These are phyloP conservation scores for Ogataea nakhonphanomensis DNA, from an alignment of 805 yeast genomes.

Conservation along the genomic window DNA sequence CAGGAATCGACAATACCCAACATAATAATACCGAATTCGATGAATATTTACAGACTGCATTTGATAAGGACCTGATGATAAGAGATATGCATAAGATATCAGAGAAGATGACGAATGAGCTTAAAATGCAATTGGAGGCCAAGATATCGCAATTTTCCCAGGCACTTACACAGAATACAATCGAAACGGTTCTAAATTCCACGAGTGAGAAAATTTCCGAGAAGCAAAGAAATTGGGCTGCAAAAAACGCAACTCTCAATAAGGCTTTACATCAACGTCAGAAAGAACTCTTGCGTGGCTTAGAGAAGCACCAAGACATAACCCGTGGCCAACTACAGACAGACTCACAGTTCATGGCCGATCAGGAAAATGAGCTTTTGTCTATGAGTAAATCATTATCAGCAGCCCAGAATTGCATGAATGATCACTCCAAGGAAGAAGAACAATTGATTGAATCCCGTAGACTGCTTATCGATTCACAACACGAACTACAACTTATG, in stretches of 20 bases:
- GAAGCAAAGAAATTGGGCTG: slow-evolving; percentile 9
- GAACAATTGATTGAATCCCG: neutral
- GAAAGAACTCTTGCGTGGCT: neutral
- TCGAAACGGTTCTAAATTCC: slow-evolving; percentile 6
- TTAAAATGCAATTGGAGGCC: slow-evolving; percentile 6
- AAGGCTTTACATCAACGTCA: neutral
- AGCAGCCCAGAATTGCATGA: neutral
- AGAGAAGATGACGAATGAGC: slow-evolving; percentile 5
- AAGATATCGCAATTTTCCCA: slow-evolving; percentile 10
- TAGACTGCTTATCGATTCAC: too few species aligned
- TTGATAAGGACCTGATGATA: slow-evolving; percentile 1
- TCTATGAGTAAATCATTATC: too few species aligned
- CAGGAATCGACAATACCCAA: slow-evolving; percentile 1
- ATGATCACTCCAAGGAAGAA: neutral
- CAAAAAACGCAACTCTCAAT: neutral
- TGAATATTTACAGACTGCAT: neutral
- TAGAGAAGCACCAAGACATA: too few species aligned
- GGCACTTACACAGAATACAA: slow-evolving; percentile 10
- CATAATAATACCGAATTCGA: slow-evolving; percentile 10
- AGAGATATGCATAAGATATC: slow-evolving; percentile 5
- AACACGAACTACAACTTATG: neutral
- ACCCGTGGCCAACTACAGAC: too few species aligned
- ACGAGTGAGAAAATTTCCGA: slow-evolving; percentile 8
- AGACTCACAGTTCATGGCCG: too few species aligned
- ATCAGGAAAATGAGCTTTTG: too few species aligned